Conservation (phyloP, 352 stramenopile genomes). For the Halophytophthora polymorphica region DNA sequence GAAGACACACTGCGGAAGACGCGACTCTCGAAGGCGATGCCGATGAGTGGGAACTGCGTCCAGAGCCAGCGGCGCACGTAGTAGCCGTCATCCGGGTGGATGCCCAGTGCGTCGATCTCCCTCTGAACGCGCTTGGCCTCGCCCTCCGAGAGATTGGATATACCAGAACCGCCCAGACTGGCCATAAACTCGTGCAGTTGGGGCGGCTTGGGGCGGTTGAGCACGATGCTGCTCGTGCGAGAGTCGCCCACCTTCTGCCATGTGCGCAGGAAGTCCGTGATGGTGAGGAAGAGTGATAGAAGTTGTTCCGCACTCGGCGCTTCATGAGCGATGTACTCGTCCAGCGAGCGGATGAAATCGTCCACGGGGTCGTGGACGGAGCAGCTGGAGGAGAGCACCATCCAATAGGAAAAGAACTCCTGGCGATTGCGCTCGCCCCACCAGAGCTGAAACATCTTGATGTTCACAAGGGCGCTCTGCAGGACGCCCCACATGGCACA, state of each 20-base stretch:
- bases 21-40: conserved; percentile 63
- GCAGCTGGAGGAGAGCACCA: conserved; percentile 56
- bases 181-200: conserved; percentile 78
- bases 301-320: conserved; percentile 59
- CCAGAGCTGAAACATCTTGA: conserved; percentile 87
- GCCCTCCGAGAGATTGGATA: conserved; percentile 39
- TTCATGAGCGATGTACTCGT: conserved; percentile 72
- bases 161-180: conserved; percentile 56
- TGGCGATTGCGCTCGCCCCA: conserved; percentile 78
- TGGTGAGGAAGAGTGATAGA: conserved; percentile 65
- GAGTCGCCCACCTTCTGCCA: conserved; percentile 58
- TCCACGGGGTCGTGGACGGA: conserved; percentile 74
- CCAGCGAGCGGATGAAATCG: conserved; percentile 74
- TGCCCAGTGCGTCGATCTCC: conserved; percentile 62
- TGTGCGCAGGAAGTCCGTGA: conserved; percentile 73
- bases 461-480: conserved; percentile 71
- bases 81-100: conserved; percentile 69
- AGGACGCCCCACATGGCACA: conserved; percentile 66
- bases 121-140: conserved; percentile 53
- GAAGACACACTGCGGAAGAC: conserved; percentile 42
- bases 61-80: conserved; percentile 80
- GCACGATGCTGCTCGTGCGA: conserved; percentile 19
- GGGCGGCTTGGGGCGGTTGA: conserved; percentile 47
- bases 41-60: conserved; percentile 86
- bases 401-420: conserved; percentile 81